Evolutionary conservation across 2,329 filamentous ascomycete species (phyloP), one percentile per base, ranked within the genome.

Genomic region (Acephala macrosclerotiorum): DNA sequence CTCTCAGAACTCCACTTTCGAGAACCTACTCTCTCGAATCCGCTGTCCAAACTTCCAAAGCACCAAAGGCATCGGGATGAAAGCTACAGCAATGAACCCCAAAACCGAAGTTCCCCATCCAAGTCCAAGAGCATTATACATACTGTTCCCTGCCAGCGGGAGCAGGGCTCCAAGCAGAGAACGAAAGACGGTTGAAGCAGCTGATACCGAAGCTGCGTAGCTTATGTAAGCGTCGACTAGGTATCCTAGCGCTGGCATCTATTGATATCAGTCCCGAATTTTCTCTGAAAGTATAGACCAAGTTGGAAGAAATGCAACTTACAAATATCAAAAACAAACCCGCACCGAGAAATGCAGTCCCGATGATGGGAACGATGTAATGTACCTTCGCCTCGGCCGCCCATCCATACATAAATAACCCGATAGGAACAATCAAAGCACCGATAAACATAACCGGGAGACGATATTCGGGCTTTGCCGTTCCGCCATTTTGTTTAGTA

Each of bases 391-490:
- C 49, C 35, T 78, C 77, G 11, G 77, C 77, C 1, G 80, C 80
- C 82, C 82, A 84, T 2, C 79, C 82, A 18, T 84, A 75, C 80
- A 80, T 82, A 68, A 83, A 83, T 0, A 84, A 73, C 0, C 85
- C 82, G 2, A 83, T 69, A 0, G 82, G 79, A 2, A 83, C 76
- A 0, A 77, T 62, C 0, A 79, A 74, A 0, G 77, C 72, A 0
- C 75, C 80, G 0, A 79, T 63, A 67, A 81, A 78, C 22, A 77
- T 77, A n/a, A 78, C 78, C 75, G 77, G 81, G 0, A 84, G 74
- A 0, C 80, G 75, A 22, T 76, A 76, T 60, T 83, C 81, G 0
- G 80, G 79, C 9, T 71, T 69, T 9, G 64, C 64, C 20, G 79
- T 75, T 2, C 83, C 80, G 3, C 49, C 62, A 36, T 74, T 73